phyloP scores from a whole-genome alignment of 2,329 filamentous ascomycete genomes.

The Thyridium curvatum region DNA sequence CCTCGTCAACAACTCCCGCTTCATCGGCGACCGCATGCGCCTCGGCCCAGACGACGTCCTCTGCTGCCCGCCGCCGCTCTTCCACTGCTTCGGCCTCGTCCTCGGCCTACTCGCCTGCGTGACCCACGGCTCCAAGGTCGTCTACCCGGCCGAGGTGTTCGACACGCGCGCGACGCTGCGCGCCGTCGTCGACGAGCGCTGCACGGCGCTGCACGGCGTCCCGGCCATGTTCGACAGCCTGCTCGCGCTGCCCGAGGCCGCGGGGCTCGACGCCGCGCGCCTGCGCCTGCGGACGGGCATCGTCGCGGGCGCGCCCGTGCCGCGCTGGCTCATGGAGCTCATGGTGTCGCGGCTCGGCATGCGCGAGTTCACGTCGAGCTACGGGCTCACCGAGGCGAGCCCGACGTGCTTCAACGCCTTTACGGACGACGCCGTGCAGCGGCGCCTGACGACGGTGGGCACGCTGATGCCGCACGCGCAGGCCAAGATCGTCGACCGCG shows the following conservation, averaged over 20 bases:
- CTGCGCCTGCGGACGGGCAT: conserved; percentile 71
- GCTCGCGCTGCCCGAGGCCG: conserved; percentile 37
- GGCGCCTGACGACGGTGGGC: conserved; percentile 65
- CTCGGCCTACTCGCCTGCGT: conserved; percentile 66
- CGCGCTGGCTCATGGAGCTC: conserved; percentile 66
- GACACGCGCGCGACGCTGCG: conserved; percentile 59
- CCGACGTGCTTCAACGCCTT: conserved; percentile 79
- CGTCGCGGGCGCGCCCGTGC: conserved; percentile 72
- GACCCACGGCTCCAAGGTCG: conserved; percentile 69
- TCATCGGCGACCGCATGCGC: conserved; percentile 69
- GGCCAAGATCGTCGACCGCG: conserved; percentile 70
- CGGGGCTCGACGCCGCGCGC: conserved; percentile 28
- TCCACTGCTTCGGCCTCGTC: conserved; percentile 81
- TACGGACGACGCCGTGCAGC: conserved; percentile 62
- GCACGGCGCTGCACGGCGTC: conserved; percentile 74
- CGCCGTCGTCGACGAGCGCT: conserved; percentile 59
- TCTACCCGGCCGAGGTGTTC: conserved; percentile 71
- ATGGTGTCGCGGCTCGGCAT: conserved; percentile 68
- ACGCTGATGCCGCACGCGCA: conserved; percentile 68
- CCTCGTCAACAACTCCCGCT: conserved; percentile 59
- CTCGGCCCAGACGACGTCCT: conserved; percentile 61
- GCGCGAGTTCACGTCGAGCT: conserved; percentile 65
- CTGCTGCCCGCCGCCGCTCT: conserved; percentile 77
- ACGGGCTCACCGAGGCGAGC: conserved; percentile 70
- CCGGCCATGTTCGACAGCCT: conserved; percentile 77